Percentiles rank a stretch among this genome's conserved stretches.
phyloP scores from a whole-genome alignment of 1,284 basidiomycete species.

The Phlebopus sp. region DNA sequence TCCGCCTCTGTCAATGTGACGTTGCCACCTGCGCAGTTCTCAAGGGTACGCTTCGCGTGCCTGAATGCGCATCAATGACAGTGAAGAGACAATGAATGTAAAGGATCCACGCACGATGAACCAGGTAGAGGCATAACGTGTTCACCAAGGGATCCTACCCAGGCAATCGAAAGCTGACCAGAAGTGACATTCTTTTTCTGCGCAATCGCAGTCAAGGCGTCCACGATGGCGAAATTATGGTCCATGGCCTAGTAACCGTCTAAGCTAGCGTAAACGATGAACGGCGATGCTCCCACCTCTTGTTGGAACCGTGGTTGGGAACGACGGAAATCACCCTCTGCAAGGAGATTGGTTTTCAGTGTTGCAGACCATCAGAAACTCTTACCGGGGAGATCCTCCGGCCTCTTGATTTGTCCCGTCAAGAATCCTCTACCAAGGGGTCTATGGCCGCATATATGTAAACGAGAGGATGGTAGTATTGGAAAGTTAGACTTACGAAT shows the following conservation, averaged over 20 bases:
- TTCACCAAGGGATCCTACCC: slow-evolving; percentile 38
- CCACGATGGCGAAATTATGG: slow-evolving; percentile 53
- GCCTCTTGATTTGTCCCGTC: slow-evolving; percentile 45
- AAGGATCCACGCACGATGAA: no score
- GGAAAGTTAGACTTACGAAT: slow-evolving; percentile 38
- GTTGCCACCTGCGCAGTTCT: slow-evolving; percentile 27
- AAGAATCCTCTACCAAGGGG: slow-evolving; percentile 62
- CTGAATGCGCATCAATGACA: slow-evolving; percentile 5
- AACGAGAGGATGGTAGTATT: not conserved
- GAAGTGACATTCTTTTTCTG: slow-evolving; percentile 45
- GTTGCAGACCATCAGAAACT: not conserved
- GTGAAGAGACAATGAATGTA: no score
- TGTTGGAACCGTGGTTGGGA: slow-evolving; percentile 28
- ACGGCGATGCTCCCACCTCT: slow-evolving; percentile 19
- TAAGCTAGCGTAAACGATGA: not conserved
- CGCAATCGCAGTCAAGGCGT: slow-evolving; percentile 44
- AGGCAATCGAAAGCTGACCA: slow-evolving; percentile 59
- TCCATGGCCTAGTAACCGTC: slow-evolving; percentile 37
- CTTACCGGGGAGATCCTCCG: slow-evolving; percentile 43
- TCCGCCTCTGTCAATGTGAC: slow-evolving; percentile 20
- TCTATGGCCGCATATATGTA: slow-evolving; percentile 20
- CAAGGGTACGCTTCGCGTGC: slow-evolving; percentile 25
- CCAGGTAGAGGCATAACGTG: slow-evolving; percentile 31
- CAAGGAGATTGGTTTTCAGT: not conserved
- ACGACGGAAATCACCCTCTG: slow-evolving; percentile 27